Conservation (phyloP, 2,329 filamentous ascomycete species). For the Onygenales sp. region DNA sequence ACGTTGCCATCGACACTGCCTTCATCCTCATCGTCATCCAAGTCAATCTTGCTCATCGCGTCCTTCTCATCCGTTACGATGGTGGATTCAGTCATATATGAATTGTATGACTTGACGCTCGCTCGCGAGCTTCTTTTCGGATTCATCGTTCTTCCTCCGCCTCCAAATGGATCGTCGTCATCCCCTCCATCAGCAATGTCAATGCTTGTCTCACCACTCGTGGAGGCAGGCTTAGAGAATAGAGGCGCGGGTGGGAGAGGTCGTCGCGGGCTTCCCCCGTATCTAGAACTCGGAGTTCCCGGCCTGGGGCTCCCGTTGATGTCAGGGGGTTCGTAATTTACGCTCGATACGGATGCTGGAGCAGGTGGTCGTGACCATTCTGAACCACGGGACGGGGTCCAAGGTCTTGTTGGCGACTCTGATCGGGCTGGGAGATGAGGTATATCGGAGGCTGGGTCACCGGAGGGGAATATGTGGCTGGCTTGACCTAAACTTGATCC, state of each 20-base stretch:
- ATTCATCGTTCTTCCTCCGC: constrained; percentile 24
- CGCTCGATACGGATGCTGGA: constrained; percentile 44
- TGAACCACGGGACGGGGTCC: constrained; percentile 44
- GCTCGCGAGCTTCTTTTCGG: constrained; percentile 46
- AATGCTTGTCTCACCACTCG: constrained; percentile 33
- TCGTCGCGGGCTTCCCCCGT: constrained; percentile 76
- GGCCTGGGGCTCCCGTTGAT: constrained; percentile 83
- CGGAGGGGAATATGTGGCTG: constrained; percentile 32
- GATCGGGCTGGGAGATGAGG: constrained; percentile 30
- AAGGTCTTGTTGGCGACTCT: constrained; percentile 39
- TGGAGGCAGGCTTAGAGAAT: constrained; percentile 49
- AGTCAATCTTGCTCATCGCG: constrained; percentile 30
- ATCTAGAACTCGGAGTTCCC: constrained; percentile 80
- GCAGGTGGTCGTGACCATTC: constrained; percentile 62
- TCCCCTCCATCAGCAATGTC: constrained; percentile 44
- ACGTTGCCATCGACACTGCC: constrained; percentile 50
- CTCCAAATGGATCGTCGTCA: constrained; percentile 68
- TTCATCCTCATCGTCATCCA: constrained; percentile 35
- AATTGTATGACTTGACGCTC: constrained; percentile 52
- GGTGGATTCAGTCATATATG: constrained; percentile 53
- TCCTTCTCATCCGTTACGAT: constrained; percentile 45
- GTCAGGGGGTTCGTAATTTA: constrained; percentile 76
- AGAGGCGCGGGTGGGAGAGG: constrained; percentile 83
- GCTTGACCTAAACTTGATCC: constrained; percentile 33
- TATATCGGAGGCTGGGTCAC: constrained; percentile 23